A percentile compares a stretch with the other conserved stretches of the same genome.
These are phyloP conservation scores for Aspergillus wentii DNA, from an alignment of 495 filamentous ascomycete genomes.

Conservation along the genomic window DNA sequence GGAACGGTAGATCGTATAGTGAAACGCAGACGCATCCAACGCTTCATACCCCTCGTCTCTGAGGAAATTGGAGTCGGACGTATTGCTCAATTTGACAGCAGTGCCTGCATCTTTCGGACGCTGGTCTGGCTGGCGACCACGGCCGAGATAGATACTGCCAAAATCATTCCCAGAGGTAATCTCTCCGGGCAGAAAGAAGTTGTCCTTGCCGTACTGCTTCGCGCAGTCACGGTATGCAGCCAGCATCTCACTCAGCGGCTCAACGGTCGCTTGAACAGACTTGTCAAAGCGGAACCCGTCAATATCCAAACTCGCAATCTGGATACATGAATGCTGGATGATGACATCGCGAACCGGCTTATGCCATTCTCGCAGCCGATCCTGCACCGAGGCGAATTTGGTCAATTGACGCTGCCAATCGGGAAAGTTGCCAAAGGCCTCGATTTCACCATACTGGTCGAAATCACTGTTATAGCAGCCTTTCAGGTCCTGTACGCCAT, in stretches of 20 bases:
- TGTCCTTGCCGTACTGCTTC: slow-evolving; percentile 32
- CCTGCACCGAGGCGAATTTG: slow-evolving; percentile 39
- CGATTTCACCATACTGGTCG: slow-evolving; percentile 39
- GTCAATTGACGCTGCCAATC: slow-evolving; percentile 35
- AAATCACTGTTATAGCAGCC: slow-evolving; percentile 37
- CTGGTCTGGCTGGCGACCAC: slow-evolving; percentile 32
- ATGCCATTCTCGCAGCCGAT: slow-evolving; percentile 38
- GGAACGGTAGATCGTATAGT: slow-evolving; percentile 45
- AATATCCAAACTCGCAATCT: slow-evolving; percentile 40
- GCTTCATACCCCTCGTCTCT: slow-evolving; percentile 30
- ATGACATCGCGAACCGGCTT: slow-evolving; percentile 27
- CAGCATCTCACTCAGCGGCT: slow-evolving; percentile 39
- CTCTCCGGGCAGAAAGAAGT: slow-evolving; percentile 48
- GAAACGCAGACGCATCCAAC: slow-evolving; percentile 42
- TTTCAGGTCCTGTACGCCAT: slow-evolving; percentile 18
- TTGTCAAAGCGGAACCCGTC: slow-evolving; percentile 49
- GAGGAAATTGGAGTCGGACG: slow-evolving; percentile 21
- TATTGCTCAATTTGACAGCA: slow-evolving; percentile 29
- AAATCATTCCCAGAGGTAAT: slow-evolving; percentile 35
- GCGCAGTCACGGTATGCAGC: slow-evolving; percentile 36
- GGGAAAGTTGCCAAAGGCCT: slow-evolving; percentile 37
- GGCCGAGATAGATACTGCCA: slow-evolving; percentile 30
- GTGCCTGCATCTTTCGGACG: slow-evolving; percentile 24
- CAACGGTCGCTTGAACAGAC: slow-evolving; percentile 40
- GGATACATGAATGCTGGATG: slow-evolving; percentile 29